Evolutionary conservation across 805 yeast species (phyloP).

Genomic region (Candida tallmaniae): DNA sequence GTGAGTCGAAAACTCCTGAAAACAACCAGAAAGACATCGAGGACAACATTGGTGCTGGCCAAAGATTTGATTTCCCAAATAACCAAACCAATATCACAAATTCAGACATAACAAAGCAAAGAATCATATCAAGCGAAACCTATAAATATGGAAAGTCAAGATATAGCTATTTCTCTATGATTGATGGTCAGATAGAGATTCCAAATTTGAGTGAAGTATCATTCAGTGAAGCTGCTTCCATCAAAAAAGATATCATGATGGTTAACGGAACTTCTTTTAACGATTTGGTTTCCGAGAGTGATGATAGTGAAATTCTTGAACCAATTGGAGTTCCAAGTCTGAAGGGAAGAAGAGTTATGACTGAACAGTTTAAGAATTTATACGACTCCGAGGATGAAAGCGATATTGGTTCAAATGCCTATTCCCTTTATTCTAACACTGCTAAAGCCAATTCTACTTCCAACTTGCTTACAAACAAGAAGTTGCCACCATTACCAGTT

Average conservation of each 20-base stretch:
- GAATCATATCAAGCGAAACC: slow-evolving; percentile 12
- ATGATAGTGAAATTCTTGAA: slow-evolving; percentile 19
- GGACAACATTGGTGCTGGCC: slow-evolving; percentile 35
- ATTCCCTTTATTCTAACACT: slow-evolving; percentile 14
- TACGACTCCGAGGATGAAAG: slow-evolving; percentile 25
- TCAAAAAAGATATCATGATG: slow-evolving; percentile 7
- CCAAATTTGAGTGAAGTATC: slow-evolving; percentile 31
- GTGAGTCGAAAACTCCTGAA: neutral
- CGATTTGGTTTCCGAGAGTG: slow-evolving; percentile 15
- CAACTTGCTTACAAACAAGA: slow-evolving; percentile 11
- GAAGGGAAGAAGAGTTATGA: slow-evolving; percentile 25
- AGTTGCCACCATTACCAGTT: slow-evolving; percentile 12
- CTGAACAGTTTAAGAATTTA: slow-evolving; percentile 21
- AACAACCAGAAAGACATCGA: neutral
- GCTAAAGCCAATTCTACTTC: slow-evolving; percentile 19
- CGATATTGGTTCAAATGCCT: slow-evolving; percentile 23
- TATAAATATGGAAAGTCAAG: slow-evolving; percentile 14
- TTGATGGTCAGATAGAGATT: slow-evolving; percentile 37
- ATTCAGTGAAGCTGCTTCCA: slow-evolving; percentile 10
- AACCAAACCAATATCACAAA: slow-evolving; percentile 30
- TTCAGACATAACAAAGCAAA: slow-evolving; percentile 13
- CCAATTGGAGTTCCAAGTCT: slow-evolving; percentile 34
- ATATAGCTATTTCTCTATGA: slow-evolving; percentile 14
- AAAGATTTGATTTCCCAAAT: slow-evolving; percentile 36
- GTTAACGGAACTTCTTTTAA: slow-evolving; percentile 24